These are phyloP conservation scores for Sporothrix luriei DNA, from an alignment of 2,329 filamentous ascomycete genomes.

Conservation along the genomic window DNA sequence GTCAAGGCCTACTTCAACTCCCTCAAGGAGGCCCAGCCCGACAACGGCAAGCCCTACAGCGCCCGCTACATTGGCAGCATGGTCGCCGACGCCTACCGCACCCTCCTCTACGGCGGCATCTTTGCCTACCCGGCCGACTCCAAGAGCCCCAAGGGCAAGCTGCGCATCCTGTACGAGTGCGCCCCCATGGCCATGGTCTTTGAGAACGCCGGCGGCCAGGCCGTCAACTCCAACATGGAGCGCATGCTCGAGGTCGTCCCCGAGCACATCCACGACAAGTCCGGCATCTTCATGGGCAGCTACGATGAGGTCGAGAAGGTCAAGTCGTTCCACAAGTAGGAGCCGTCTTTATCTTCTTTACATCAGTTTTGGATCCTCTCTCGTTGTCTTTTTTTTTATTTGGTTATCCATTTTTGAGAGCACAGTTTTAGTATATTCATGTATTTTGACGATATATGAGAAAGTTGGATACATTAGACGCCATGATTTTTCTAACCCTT, in stretches of 20 bases:
- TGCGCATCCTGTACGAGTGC: slow-evolving; percentile 96
- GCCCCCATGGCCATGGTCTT: slow-evolving; percentile 99
- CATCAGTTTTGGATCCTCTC: not conserved
- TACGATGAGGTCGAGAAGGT: slow-evolving; percentile 96
- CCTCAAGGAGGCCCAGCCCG: slow-evolving; percentile 72
- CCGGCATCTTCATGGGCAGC: slow-evolving; percentile 94
- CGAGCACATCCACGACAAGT: slow-evolving; percentile 90
- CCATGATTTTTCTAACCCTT: not conserved
- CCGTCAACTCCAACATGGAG: slow-evolving; percentile 86
- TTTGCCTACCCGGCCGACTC: slow-evolving; percentile 98
- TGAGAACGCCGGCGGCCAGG: slow-evolving; percentile 94
- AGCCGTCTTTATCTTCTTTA: not conserved
- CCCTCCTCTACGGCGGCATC: slow-evolving; percentile 90
- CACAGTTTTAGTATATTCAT: slow-evolving; percentile 6
- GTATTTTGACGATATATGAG: slow-evolving; percentile 4
- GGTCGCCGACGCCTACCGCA: slow-evolving; percentile 98
- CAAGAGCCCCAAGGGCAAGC: slow-evolving; percentile 98
- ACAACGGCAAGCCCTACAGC: slow-evolving; percentile 84
- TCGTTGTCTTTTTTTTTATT: slow-evolving; percentile 4
- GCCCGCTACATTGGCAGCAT: slow-evolving; percentile 95
- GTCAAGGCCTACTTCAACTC: slow-evolving; percentile 87
- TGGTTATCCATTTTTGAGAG: not conserved
- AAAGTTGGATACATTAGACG: slow-evolving; percentile 17
- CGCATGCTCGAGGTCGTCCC: slow-evolving; percentile 88
- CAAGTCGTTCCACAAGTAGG: slow-evolving; percentile 72